Evolutionary conservation across 2,329 filamentous ascomycete species (phyloP), one percentile per base, ranked within the genome.

Genomic region (Amesomyces nigricolor): DNA sequence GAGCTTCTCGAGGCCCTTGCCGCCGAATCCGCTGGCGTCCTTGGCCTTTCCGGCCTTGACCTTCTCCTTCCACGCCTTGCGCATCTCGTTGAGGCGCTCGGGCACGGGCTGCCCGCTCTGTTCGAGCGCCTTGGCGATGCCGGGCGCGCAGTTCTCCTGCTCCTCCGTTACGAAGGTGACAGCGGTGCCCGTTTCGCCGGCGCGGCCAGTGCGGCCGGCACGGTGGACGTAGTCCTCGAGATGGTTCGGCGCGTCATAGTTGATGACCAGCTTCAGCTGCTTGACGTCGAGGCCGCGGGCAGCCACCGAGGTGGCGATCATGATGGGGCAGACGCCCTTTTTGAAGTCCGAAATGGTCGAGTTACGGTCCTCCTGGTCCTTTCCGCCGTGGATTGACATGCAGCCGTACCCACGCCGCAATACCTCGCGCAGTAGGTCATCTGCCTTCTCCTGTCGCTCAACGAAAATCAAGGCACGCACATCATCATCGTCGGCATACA

Each of bases 201-300:
- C 94, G 68, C 94, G 87, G 10, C 94, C 94, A 7, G 94, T 97
- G 64, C 94, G 89, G 47, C 94, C 94, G 53, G 89, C 90, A 60
- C 94, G 87, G 70, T 96, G 94, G 40, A 97, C 92, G 66, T 97
- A 97, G 67, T 97, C 94, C 72, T 99, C 94, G 59, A 96, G 73
- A 72, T 97, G 91, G 65, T 95, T 95, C 0, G 91, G 92, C 0
- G 87, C 89, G 67, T 96, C 91, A 68, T 90, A 96, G 72, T 97
- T 97, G 73, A 99, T 86, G 52, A 99, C 94, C 32, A 97, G 80
- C 71, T 95, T 96, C 35, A 99, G 78, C 69, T 95, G 90, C 72
- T 96, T 96, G 44, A 99, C 92, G 69, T 99, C 94, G 40, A 99
- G 77, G 58, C 94, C 94, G 70, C 94, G 88, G 49, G 94, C 94